Evolutionary conservation across 2,329 filamentous ascomycete genomes (phyloP), one percentile per base, ranked within the genome.

Genomic region (Sarocladiaceae sp.): DNA sequence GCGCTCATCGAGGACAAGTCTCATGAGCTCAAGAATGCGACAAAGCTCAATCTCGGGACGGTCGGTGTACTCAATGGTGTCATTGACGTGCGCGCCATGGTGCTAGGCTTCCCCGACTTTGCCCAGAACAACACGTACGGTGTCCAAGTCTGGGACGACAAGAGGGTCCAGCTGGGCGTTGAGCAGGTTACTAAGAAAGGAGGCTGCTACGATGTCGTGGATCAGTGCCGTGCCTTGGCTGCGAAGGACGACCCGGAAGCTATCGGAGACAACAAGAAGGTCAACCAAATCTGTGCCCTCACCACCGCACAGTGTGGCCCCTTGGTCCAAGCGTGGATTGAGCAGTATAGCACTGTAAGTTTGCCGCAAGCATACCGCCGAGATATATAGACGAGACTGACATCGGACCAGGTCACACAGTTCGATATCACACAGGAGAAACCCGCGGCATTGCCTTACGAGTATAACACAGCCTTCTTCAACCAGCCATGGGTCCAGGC

Each of bases 1-100:
- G 19, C 37, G 15, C 42, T 45, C 43, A 53, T 56, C 24, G 0
- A 49, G 0, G 35, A 46, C 1, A 46, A 45, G 6, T 47, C 49
- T 0, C 33, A 40, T 15, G 24, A n/a, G 11, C 18, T 37, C 1
- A 12, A 46, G 0, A 57, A 60, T 2, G 73, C 70, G 40, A 74
- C 75, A 1, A 58, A 66, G 1, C 50, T 76, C 2, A 58, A 72
- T 2, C 65, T 87, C 3, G 66, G 66, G 4, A 75, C 81, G 0
- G 60, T 88, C 0, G 82, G 82, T 19, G 80, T 87, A 45, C 66
- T 83, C 40, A 84, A 87, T 56, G 83, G 80, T 3, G 74, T 80
- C 45, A 66, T 87, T 16, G 84, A 88, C 53, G 67, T 73, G 43
- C 56, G 78, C 4, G 67, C 79, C 2, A 77, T 85, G 61, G 67